Base-by-base conservation (phyloP, 306 rosid genomes). In the Rubus parviflorus region DNA sequence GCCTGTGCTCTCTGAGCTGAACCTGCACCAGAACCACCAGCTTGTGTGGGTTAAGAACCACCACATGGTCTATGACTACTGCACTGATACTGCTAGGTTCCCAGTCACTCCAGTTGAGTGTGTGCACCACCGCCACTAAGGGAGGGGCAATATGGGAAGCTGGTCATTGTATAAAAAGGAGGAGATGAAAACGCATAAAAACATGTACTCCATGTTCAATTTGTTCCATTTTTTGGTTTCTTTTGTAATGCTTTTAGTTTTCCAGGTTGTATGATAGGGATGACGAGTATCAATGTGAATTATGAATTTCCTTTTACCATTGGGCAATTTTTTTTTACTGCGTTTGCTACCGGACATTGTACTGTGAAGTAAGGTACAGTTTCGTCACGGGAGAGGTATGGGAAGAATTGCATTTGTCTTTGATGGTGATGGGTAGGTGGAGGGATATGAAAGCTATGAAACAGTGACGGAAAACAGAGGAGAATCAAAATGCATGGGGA, bases 1-100 rank as follows among this genome's bases (percentile, higher is more conserved):
- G 52, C 97, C 97, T 0, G 80, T 86, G 0, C 0, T 89, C 85
- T 81, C 92, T 0, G 90, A 87, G 69, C 87, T 96, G 1, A 95
- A 38, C 46, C 11, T 92, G 52, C 99, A 96, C 75, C 99, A 96
- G 81, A 96, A 88, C 81, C 98, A 96, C 77, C 99, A 92, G 86
- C 92, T 96, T 7, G 46, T 83, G 49, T 96, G 99, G 98, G 99
- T 96, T 43, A 82, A 85, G 65, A 97, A 97, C 19, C 88, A 92
- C 69, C 94, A 96, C 74, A 88, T 96, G 97, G 88, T 91, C 2
- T 96, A 96, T 63, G 99, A 96, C 80, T 96, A 96, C 62, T 96
- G 99, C 73, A 40, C 87, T 5, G 98, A 96, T 68, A 63, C 83
- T 6, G 77, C 98, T 45, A 82, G 99, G 82, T 95, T 95, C 66